Base-by-base conservation (phyloP, 2,329 filamentous ascomycete species). In the Elsinoe necatrix region DNA sequence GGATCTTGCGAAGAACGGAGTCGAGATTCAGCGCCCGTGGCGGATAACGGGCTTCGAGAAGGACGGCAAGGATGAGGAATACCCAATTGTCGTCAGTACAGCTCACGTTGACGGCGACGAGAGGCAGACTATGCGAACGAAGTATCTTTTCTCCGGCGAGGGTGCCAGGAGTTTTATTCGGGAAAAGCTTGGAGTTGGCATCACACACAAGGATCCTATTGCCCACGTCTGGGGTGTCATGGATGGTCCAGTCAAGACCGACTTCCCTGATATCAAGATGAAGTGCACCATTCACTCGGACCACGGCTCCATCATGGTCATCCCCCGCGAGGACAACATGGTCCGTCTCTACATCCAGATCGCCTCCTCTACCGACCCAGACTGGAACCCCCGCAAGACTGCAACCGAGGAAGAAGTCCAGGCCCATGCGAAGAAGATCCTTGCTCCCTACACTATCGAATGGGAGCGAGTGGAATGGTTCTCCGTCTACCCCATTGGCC, bases 31-130 rank as follows among this genome's bases (percentile, higher is more conserved):
- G 63, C 70, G 82, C 57, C 80, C 82, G 5, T 84, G 81, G 79
- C 82, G 76, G 1, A 83, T 85, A 52, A 77, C 76, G 21, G 78
- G 76, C 1, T 84, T 85, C 68, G 72, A 79, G 63, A 84, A 82
- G 55, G 79, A 82, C 64, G 80, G 77, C 25, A 70, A 73, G 56
- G 78, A 83, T 62, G 76, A 81, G 62, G 80, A 82, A 21, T 95
- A 93, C 66, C 91, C 90, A 0, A 87, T 95, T 1, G 80, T 87
- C 62, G 89, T 95, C 25, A 78, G 83, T 58, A 73, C 95, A 48
- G 82, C 85, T 66, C 86, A 91, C 64, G 77, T 90, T 12, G 86
- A 95, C 65, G 87, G 87, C 27, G 81, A 81, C 20, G 73, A 77
- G 7, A 77, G 77, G 35, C 86, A 95, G 72, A 90, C 75, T 1